phyloP scores from a whole-genome alignment of 2,329 filamentous ascomycete genomes.

The Pseudogymnoascus sp. region DNA sequence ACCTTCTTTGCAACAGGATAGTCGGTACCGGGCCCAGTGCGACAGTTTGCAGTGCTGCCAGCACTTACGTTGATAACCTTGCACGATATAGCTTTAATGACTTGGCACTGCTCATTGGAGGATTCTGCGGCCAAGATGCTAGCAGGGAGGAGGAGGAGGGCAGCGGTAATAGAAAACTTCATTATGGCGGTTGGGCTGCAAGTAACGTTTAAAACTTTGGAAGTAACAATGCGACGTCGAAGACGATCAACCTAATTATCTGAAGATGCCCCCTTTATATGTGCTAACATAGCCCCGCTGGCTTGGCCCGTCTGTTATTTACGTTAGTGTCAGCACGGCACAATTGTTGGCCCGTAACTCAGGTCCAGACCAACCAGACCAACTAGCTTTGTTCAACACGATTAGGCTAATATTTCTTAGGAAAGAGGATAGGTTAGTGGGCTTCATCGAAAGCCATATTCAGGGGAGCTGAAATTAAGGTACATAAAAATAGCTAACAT shows the following conservation, averaged over 20 bases:
- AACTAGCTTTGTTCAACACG: background rate
- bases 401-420: slow-evolving; percentile 3
- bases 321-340: background rate
- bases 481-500: background rate
- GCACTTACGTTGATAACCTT: background rate
- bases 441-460: background rate
- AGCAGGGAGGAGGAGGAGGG: background rate
- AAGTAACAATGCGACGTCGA: background rate
- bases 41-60: background rate
- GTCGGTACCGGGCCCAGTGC: background rate
- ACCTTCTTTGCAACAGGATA: background rate
- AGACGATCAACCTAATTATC: background rate
- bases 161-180: background rate
- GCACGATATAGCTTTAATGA: background rate
- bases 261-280: background rate
- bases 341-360: background rate
- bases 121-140: background rate
- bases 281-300: background rate
- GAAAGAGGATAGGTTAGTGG: background rate
- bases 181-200: background rate
- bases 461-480: background rate
- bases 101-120: background rate
- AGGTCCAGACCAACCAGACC: background rate
- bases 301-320: background rate
- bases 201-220: background rate